Conservation (phyloP, 2,329 filamentous ascomycete species). For the Rhynchosporium agropyri region DNA sequence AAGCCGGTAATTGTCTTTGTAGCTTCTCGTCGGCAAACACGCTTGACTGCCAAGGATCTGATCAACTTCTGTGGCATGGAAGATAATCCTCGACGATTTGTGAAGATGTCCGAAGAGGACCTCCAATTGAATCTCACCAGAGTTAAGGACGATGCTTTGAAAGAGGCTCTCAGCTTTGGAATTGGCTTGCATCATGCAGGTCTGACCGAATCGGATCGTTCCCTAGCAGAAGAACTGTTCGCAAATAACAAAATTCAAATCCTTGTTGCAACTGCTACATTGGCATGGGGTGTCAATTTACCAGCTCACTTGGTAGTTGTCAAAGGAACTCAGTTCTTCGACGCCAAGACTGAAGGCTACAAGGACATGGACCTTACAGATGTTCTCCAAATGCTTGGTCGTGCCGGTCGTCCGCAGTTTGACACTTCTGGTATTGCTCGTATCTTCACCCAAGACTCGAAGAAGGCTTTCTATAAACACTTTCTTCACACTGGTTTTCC, state of each 20-base stretch:
- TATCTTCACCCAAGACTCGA: constrained; percentile 95
- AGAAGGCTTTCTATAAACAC: constrained; percentile 99
- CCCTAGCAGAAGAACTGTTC: constrained; percentile 91
- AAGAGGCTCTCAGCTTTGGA: constrained; percentile 94
- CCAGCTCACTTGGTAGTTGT: constrained; percentile 96
- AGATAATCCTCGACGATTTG: constrained; percentile 90
- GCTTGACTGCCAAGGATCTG: constrained; percentile 90
- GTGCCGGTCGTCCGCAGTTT: constrained; percentile 94
- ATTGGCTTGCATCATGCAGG: constrained; percentile 97
- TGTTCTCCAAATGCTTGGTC: constrained; percentile 95
- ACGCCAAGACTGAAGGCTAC: constrained; percentile 96
- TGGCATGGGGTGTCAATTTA: constrained; percentile 97
- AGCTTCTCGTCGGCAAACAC: constrained; percentile 90
- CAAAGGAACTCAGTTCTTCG: constrained; percentile 97
- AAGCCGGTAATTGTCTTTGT: constrained; percentile 99
- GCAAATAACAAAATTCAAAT: constrained; percentile 98
- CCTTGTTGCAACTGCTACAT: constrained; percentile 89
- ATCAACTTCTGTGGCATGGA: constrained; percentile 99
- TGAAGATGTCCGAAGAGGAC: constrained; percentile 94
- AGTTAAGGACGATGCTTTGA: constrained; percentile 90
- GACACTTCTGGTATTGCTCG: constrained; percentile 93
- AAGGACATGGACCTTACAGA: constrained; percentile 99
- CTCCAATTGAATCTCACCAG: constrained; percentile 82
- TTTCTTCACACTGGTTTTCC: constrained; percentile 98
- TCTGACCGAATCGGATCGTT: constrained; percentile 90